Conservation (phyloP, 768 basidiomycete species). For the Rhodocollybia butyracea region DNA sequence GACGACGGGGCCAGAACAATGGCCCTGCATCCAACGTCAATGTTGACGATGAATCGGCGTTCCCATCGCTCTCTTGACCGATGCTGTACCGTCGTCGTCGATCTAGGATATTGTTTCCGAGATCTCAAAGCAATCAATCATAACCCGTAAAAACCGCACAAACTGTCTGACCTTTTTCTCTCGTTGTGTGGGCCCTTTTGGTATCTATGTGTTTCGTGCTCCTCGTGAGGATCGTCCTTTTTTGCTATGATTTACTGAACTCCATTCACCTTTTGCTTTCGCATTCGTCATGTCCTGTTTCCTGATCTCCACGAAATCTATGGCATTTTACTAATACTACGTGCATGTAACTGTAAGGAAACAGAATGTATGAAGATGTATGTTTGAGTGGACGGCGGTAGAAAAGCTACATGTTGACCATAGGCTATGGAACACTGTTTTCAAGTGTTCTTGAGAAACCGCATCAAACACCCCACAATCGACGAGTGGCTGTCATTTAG, state of each 20-base stretch:
- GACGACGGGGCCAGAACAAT: conserved; percentile 38
- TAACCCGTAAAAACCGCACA: not conserved
- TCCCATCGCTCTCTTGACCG: conserved; percentile 77
- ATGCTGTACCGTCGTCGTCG: not conserved
- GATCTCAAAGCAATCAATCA: conserved; percentile 3
- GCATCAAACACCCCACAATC: too few species aligned
- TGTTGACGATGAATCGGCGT: conserved; percentile 82
- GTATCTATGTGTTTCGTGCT: not conserved
- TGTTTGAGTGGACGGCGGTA: too few species aligned
- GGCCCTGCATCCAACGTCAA: conserved; percentile 45
- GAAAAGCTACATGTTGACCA: not conserved
- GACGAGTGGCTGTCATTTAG: too few species aligned
- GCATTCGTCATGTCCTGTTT: not conserved
- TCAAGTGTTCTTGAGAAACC: too few species aligned
- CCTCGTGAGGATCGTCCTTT: too few species aligned
- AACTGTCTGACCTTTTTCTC: not conserved
- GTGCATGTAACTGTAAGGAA: conserved; percentile 5
- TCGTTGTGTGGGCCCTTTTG: not conserved
- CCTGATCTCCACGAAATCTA: conserved; percentile 6
- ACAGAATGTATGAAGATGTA: conserved; percentile 2
- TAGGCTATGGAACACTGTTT: too few species aligned
- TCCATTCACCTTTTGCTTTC: not conserved
- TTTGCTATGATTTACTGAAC: too few species aligned
- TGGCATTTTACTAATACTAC: not conserved
- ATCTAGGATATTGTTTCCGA: not conserved